These are phyloP conservation scores for Pichia sp. DNA, from an alignment of 1,139 yeast genomes.

Conservation along the genomic window DNA sequence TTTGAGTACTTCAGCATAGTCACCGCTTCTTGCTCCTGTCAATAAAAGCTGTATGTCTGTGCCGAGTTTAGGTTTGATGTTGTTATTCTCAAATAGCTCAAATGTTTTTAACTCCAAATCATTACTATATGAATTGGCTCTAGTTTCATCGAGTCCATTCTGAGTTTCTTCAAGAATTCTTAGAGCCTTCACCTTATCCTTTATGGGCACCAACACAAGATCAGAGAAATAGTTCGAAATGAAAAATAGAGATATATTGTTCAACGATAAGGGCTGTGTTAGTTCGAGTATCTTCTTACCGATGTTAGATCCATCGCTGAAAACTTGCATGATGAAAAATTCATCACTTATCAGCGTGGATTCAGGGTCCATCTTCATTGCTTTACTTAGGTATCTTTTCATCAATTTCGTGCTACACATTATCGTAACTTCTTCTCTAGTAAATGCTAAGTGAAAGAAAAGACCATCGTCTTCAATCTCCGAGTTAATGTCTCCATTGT, in stretches of 20 bases:
- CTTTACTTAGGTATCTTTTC: constrained; percentile 20
- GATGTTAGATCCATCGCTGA: constrained; percentile 56
- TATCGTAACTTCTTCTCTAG: constrained; percentile 50
- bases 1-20: constrained; percentile 38
- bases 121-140: constrained; percentile 7
- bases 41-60: constrained; percentile 42
- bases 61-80: constrained; percentile 45
- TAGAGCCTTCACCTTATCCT: constrained; percentile 43
- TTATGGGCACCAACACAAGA: constrained; percentile 56
- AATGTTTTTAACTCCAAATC: constrained; percentile 35
- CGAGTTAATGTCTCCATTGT: background rate
- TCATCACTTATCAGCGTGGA: constrained; percentile 41
- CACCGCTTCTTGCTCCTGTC: constrained; percentile 60
- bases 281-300: constrained; percentile 54
- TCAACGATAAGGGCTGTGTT: constrained; percentile 56
- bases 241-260: constrained; percentile 57
- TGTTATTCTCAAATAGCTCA: constrained; percentile 38
- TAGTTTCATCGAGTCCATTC: constrained; percentile 5
- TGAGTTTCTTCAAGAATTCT: constrained; percentile 36
- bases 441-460: constrained; percentile 52
- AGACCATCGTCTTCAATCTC: constrained; percentile 30
- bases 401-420: constrained; percentile 38
- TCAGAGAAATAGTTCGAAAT: constrained; percentile 64
- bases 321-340: constrained; percentile 55
- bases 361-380: constrained; percentile 20